Conservation (phyloP, 352 stramenopile genomes). For the Phytopythium cucurbitacearum region DNA sequence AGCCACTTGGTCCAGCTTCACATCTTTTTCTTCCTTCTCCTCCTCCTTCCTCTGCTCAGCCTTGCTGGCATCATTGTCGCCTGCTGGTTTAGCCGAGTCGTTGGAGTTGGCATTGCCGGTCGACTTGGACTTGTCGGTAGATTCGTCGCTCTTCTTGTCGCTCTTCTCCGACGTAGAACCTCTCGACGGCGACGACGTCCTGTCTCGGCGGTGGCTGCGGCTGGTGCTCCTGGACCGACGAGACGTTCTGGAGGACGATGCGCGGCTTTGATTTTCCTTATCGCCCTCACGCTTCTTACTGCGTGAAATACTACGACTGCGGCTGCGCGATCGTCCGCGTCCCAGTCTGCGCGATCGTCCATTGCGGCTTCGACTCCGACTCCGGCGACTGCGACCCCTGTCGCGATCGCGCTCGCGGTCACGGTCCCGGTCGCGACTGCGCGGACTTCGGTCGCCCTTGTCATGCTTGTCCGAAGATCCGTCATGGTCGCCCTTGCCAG, state of each 20-base stretch:
- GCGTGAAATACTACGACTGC: constrained; percentile 54
- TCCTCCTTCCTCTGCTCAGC: constrained; percentile 18
- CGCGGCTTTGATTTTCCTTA: neutral
- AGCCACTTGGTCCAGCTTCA: constrained; percentile 73
- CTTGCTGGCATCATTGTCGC: constrained; percentile 1
- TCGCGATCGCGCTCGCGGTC: constrained; percentile 15
- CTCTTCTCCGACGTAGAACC: neutral
- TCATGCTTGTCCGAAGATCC: constrained; percentile 23
- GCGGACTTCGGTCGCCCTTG: constrained; percentile 12
- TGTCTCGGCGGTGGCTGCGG: constrained; percentile 2
- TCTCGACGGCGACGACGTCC: constrained; percentile 4
- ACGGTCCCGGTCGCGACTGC: constrained; percentile 25
- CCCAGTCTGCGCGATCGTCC: constrained; percentile 37
- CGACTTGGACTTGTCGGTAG: neutral
- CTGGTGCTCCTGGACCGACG: constrained; percentile 11
- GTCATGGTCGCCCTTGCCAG: constrained; percentile 16
- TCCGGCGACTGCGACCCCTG: neutral
- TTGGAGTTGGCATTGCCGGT: neutral
- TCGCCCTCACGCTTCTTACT: constrained; percentile 18
- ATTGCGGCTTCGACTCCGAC: constrained; percentile 16
- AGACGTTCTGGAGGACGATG: constrained; percentile 5
- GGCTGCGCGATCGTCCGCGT: constrained; percentile 21
- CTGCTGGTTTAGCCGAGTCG: neutral
- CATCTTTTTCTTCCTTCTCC: constrained; percentile 47
- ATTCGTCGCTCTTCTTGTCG: constrained; percentile 1